Percentiles rank a stretch among this genome's conserved stretches.
Conservation (phyloP, 805 yeast genomes). For the Debaryomyces prosopidis region DNA sequence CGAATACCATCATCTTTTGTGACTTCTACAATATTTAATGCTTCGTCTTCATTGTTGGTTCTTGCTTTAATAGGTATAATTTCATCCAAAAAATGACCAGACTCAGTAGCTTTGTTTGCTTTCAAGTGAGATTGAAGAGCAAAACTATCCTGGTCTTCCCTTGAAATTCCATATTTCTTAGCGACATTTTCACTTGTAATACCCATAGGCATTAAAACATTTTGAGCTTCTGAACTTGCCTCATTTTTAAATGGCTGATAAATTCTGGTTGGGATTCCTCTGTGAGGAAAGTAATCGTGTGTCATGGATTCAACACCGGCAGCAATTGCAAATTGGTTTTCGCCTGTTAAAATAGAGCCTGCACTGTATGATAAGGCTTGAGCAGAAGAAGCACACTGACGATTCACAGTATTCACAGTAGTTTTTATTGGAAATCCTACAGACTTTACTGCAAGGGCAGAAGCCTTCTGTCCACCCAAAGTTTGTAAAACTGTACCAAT, state of each 20-base stretch:
- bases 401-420: conserved; percentile 34
- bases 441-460: conserved; percentile 33
- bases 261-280: conserved; percentile 36
- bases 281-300: conserved; percentile 38
- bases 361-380: conserved; percentile 37
- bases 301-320: conserved; percentile 48
- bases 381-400: conserved; percentile 43
- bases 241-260: conserved; percentile 16
- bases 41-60: conserved; percentile 9
- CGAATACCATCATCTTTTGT: conserved; percentile 32
- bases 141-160: conserved; percentile 26
- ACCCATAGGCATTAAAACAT: conserved; percentile 33
- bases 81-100: conserved; percentile 24
- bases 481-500: conserved; percentile 39
- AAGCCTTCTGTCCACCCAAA: conserved; percentile 39
- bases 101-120: conserved; percentile 21
- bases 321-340: conserved; percentile 32
- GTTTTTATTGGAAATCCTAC: conserved; percentile 34
- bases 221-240: conserved; percentile 22
- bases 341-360: conserved; percentile 28
- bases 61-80: conserved; percentile 17
- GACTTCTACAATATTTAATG: conserved; percentile 10
- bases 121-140: conserved; percentile 23
- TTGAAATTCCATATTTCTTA: conserved; percentile 19
- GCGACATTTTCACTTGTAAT: conserved; percentile 29